Conservation (phyloP, 306 rosid species). For the Trichosanthes truncata region DNA sequence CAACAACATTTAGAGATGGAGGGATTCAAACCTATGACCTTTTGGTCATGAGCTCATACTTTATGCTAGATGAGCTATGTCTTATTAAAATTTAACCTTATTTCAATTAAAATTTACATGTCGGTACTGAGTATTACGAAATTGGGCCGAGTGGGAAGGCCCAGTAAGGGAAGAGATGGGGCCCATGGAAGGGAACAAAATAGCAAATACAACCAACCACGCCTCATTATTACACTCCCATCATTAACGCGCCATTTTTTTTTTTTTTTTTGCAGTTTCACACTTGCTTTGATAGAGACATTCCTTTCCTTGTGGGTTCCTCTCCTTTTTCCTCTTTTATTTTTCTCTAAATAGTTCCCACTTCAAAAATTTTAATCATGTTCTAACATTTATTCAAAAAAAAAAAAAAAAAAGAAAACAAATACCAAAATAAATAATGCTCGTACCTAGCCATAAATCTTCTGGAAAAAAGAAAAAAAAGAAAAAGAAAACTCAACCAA, state of each 20-base stretch:
- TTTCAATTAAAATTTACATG: not conserved
- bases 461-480: too few species aligned
- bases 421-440: not conserved
- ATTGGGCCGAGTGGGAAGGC: conserved; percentile 4
- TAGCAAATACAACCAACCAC: conserved; percentile 11
- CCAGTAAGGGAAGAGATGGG: conserved; percentile 1
- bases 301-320: conserved; percentile 7
- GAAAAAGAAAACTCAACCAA: not conserved
- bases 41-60: too few species aligned
- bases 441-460: not conserved
- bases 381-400: not conserved
- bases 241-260: not conserved
- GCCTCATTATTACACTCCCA: conserved; percentile 11
- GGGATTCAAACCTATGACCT: too few species aligned
- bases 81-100: too few species aligned
- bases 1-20: too few species aligned
- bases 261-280: not conserved
- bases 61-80: too few species aligned
- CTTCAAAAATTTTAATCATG: not conserved
- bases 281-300: conserved; percentile 9
- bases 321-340: not conserved
- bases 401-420: not conserved
- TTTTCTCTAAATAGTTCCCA: not conserved
- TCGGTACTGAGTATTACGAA: not conserved
- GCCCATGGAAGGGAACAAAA: conserved; percentile 6